These are phyloP conservation scores for Aspergillus sp. DNA, from an alignment of 2,329 filamentous ascomycete species.

Conservation along the genomic window DNA sequence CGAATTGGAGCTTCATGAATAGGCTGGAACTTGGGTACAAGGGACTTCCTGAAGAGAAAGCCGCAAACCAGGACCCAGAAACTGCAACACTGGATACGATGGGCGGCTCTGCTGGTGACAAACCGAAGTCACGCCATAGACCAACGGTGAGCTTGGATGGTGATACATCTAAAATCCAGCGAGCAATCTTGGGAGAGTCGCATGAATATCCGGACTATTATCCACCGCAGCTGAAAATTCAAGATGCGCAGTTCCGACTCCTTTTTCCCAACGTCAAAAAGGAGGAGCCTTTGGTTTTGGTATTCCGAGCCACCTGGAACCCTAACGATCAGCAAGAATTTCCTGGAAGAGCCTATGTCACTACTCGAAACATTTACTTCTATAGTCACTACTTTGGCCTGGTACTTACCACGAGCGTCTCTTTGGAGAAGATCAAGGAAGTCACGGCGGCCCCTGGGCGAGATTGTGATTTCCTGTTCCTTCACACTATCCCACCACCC, in stretches of 20 bases:
- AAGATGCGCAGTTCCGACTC: conserved; percentile 90
- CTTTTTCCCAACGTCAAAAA: conserved; percentile 79
- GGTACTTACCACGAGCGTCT: conserved; percentile 77
- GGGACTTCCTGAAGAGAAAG: conserved; percentile 31
- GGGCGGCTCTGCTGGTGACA: conserved; percentile 24
- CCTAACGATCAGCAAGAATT: conserved; percentile 75
- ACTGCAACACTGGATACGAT: conserved; percentile 20
- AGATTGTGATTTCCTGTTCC: conserved; percentile 88
- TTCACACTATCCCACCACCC: conserved; percentile 70
- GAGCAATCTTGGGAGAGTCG: conserved; percentile 33
- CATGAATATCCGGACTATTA: conserved; percentile 72
- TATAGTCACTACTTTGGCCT: conserved; percentile 94
- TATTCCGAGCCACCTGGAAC: conserved; percentile 91
- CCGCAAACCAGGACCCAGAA: conserved; percentile 21
- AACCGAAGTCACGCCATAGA: conserved; percentile 45
- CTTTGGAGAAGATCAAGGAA: conserved; percentile 75
- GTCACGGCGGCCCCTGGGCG: conserved; percentile 86
- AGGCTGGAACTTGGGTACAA: conserved; percentile 58
- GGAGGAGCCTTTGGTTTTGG: conserved; percentile 81
- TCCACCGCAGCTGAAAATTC: conserved; percentile 75
- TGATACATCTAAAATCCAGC: conserved; percentile 36
- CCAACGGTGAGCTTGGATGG: conserved; percentile 59
- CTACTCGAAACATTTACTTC: conserved; percentile 85
- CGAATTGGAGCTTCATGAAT: conserved; percentile 73
- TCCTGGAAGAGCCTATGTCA: conserved; percentile 83